Evolutionary conservation across 805 yeast species (phyloP), one percentile per base, ranked within the genome.

Genomic region (Candida railenensis): DNA sequence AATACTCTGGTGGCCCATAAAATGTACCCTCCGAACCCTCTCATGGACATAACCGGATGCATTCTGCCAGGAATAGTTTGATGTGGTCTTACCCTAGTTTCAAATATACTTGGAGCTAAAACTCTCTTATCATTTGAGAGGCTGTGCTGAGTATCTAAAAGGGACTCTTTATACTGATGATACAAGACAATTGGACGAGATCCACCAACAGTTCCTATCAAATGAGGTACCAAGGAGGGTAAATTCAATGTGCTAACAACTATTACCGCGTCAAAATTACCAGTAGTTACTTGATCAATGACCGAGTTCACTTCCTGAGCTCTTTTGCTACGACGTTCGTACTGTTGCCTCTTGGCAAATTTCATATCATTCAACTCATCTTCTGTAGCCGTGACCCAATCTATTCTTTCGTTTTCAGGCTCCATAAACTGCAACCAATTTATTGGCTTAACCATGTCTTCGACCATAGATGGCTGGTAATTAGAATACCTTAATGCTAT

Each of bases 11-110:
- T 79, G 2, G 92, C 96, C 71, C 82, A 78, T 53, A 90, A 69
- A 2, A 94, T 62, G 62, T 82, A 92, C 0, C 99, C 99, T 30
- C 97, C 98, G 48, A 86, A 91, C 4, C 96, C 90, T 57, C 89
- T 78, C 76, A 85, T 83, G 0, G 97, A 88, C 99, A 94, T 94
- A 49, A 84, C 61, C 0, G 99, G 99, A 64, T 94, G 99, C 58
- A 92, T 73, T 61, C 95, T 83, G 5, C 98, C 99, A 16, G 96
- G 89, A 22, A 92, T 81, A 2, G 97, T 89, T 70, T 94, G 99
- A 62, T 86, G 91, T 42, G 83, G 84, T 52, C 97, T 79, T 11
- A 87, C 94, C 51, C 88, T 76, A 1, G 95, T 81, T 63, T 91
- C 97, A 51, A 79, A 75, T 19, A 92, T 81, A 14, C 89, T 80